Base-by-base conservation (phyloP, 352 stramenopile genomes). In the Pythium dissotocum region DNA sequence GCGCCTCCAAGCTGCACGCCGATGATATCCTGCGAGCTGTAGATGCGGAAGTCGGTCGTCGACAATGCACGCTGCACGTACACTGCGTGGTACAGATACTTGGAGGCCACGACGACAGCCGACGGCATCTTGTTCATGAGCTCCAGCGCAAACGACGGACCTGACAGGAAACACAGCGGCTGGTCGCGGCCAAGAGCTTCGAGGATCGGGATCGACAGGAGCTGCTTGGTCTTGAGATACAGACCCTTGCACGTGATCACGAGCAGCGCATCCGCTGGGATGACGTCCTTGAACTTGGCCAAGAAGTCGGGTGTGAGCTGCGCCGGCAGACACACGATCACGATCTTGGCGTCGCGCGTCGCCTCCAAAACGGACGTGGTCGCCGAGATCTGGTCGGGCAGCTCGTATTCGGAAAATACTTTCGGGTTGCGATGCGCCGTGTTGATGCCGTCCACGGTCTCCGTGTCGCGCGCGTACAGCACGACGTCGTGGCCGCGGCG, bases 261-360 rank as follows among this genome's bases (percentile, higher is more conserved):
- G 35, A 99, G 88, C 46, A 97, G 92, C 3, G 95, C 93, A 53
- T 94, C 88, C 0, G 70, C 24, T 14, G 94, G 90, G 67, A 99
- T 97, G 49, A 88, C 73, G 58, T 93, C 75, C 57, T 92, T 90
- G 42, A 98, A 83, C 53, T 86, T 70, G 7, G 76, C 72, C 33
- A 99, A 70, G 75, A 98, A 99, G 38, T 81, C 73, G 13, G 96
- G 93, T 30, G 89, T 97, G 51, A 98, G 95, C 77, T 99, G 97
- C 49, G 97, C 96, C 5, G 97, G 97, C 14, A 99, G 91, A 61
- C 95, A 98, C 73, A 99, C 93, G 61, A 99, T 97, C 51, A 99
- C 91, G 58, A 97, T 82, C 63, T 89, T 90, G 26, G 95, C 95
- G 78, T 94, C 91, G 0, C 66, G 71, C 26, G 98, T 85, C 49